phyloP scores from a whole-genome alignment of 495 filamentous ascomycete genomes.

The Daldinia caldariorum region DNA sequence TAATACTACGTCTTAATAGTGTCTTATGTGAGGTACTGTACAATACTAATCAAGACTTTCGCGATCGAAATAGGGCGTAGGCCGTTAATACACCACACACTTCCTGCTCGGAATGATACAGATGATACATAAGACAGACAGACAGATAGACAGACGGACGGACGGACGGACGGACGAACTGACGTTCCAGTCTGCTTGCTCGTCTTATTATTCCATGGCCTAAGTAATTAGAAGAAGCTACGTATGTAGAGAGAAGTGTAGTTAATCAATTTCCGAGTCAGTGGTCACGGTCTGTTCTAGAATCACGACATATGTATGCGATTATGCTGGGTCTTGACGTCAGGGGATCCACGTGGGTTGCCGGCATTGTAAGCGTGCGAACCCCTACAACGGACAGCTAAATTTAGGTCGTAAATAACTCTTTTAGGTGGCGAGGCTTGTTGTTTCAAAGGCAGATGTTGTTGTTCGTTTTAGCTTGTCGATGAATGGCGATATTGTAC shows the following conservation, averaged over 20 bases:
- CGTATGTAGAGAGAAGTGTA: too few species aligned
- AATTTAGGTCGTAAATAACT: not conserved
- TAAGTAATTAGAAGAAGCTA: too few species aligned
- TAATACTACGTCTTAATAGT: not conserved
- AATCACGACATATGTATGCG: constrained; percentile 16
- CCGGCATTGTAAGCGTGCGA: not conserved
- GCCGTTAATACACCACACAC: not conserved
- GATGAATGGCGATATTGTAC: too few species aligned
- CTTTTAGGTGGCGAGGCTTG: not conserved
- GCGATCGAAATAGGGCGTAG: not conserved
- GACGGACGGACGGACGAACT: not conserved
- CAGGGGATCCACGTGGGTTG: constrained; percentile 28
- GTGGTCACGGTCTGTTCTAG: constrained; percentile 21
- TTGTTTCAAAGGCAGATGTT: too few species aligned
- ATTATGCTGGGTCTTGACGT: constrained; percentile 37
- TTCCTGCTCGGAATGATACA: not conserved
- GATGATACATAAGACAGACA: too few species aligned
- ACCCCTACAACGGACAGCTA: constrained; percentile 9
- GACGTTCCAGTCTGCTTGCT: too few species aligned
- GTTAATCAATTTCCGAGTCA: not conserved
- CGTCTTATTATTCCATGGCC: too few species aligned
- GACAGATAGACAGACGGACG: not conserved
- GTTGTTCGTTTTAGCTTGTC: too few species aligned
- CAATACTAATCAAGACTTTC: not conserved
- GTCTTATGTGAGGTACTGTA: too few species aligned